A percentile compares a stretch with the other conserved stretches of the same genome.
phyloP scores from a whole-genome alignment of 1,284 basidiomycete species.

The Fistulinella staudtii region DNA sequence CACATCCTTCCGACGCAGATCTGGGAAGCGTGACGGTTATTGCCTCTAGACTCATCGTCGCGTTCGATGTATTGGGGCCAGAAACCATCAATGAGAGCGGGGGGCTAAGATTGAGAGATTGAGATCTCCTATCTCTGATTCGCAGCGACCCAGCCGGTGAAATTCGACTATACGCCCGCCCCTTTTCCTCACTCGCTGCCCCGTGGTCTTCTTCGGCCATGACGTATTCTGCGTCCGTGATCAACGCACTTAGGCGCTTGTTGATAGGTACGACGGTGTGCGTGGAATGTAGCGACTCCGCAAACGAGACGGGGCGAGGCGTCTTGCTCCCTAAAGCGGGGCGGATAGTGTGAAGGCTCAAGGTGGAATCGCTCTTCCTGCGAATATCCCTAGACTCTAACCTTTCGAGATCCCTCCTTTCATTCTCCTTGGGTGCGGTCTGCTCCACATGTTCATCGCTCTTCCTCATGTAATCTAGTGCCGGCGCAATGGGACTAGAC shows the following conservation, averaged over 20 bases:
- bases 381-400: slow-evolving; percentile 59
- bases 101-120: slow-evolving; percentile 52
- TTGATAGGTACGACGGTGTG: slow-evolving; percentile 61
- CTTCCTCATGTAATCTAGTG: slow-evolving; percentile 33
- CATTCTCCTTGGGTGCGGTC: slow-evolving; percentile 25
- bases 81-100: slow-evolving; percentile 31
- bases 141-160: slow-evolving; percentile 33
- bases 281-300: slow-evolving; percentile 67
- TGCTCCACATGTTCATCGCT: slow-evolving; percentile 28
- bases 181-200: slow-evolving; percentile 35
- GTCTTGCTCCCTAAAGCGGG: slow-evolving; percentile 48
- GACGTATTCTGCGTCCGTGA: slow-evolving; percentile 60
- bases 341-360: slow-evolving; percentile 66
- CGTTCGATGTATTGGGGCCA: slow-evolving; percentile 20
- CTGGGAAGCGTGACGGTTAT: slow-evolving; percentile 31
- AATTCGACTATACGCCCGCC: slow-evolving; percentile 16
- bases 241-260: slow-evolving; percentile 62
- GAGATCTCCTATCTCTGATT: slow-evolving; percentile 53
- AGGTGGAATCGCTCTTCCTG: slow-evolving; percentile 72
- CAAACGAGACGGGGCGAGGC: slow-evolving; percentile 69
- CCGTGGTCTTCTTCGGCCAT: slow-evolving; percentile 49
- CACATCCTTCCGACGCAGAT: slow-evolving; percentile 27
- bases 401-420: slow-evolving; percentile 38
- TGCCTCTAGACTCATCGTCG: slow-evolving; percentile 33
- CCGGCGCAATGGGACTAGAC: slow-evolving; percentile 33